Evolutionary conservation across 148 eudicot species (phyloP).

Genomic region (Heliosperma pusillum): DNA sequence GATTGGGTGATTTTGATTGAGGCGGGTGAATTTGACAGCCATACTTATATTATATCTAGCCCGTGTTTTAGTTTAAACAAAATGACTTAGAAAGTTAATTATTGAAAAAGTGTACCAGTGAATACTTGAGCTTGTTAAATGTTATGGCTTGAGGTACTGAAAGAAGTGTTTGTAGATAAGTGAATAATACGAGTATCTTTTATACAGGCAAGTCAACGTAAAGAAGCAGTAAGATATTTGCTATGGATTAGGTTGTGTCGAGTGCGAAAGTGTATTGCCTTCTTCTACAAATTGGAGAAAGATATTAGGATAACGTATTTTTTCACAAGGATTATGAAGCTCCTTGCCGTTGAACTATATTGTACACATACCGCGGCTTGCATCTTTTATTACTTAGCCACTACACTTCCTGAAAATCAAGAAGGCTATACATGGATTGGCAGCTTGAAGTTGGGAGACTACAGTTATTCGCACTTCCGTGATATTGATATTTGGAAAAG

Average conservation of each 20-base stretch:
- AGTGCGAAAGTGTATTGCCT: conserved; percentile 51
- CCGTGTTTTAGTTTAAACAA: background rate
- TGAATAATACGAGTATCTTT: background rate
- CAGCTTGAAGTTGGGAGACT: conserved; percentile 77
- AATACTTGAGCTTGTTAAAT: background rate
- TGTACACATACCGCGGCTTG: conserved; percentile 99
- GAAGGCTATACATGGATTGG: conserved; percentile 99
- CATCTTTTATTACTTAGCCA: conserved; percentile 85
- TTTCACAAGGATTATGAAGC: conserved; percentile 76
- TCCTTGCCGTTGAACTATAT: conserved; percentile 75
- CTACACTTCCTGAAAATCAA: conserved; percentile 62
- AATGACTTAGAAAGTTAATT: too few species aligned
- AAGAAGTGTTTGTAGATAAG: background rate
- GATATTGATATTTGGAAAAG: conserved; percentile 76
- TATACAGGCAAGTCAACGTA: conserved; percentile 52
- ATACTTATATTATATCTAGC: too few species aligned
- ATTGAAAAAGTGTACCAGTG: too few species aligned
- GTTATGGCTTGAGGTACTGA: background rate
- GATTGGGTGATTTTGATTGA: too few species aligned
- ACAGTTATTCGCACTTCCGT: conserved; percentile 72
- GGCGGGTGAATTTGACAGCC: too few species aligned
- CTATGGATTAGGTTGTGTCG: conserved; percentile 78
- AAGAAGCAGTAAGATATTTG: conserved; percentile 72
- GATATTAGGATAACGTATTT: conserved; percentile 82
- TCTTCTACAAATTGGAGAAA: conserved; percentile 71